These are phyloP conservation scores for Rhizophagus clarus DNA, from an alignment of 192 early-diverging fungal species.

Conservation along the genomic window DNA sequence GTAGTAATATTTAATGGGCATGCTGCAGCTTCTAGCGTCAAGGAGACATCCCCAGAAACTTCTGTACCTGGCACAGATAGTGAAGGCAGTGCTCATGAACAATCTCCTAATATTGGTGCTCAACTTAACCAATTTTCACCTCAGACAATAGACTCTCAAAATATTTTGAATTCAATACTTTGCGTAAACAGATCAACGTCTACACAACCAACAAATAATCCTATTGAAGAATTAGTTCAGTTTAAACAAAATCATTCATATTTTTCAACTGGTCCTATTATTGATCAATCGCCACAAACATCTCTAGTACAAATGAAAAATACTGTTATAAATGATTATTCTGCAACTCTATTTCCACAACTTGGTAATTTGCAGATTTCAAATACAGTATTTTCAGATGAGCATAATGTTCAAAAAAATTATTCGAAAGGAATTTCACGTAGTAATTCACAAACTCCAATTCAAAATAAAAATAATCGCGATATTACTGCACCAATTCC, in stretches of 20 bases:
- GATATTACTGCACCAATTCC: constrained; percentile 29
- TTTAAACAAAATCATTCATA: constrained; percentile 5
- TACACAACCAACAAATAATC: background rate
- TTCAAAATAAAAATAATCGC: background rate
- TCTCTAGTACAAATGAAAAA: background rate
- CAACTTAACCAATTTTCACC: background rate
- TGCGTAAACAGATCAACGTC: background rate
- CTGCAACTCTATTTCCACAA: background rate
- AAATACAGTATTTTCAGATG: background rate
- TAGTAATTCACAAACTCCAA: background rate
- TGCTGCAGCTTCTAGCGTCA: background rate
- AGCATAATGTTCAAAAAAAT: background rate
- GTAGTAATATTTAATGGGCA: background rate
- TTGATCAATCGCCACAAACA: background rate
- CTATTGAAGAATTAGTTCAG: no score
- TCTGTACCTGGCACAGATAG: constrained; percentile 10
- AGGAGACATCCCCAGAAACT: background rate
- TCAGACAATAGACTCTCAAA: background rate
- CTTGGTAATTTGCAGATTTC: background rate
- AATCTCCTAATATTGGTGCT: background rate
- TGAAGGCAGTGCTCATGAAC: constrained; percentile 2
- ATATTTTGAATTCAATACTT: background rate
- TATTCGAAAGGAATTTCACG: background rate
- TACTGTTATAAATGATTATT: background rate
- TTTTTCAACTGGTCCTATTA: background rate